Evolutionary conservation across 2,329 filamentous ascomycete species (phyloP), one percentile per base, ranked within the genome.

Genomic region (Sporothrix pseudoabietina): DNA sequence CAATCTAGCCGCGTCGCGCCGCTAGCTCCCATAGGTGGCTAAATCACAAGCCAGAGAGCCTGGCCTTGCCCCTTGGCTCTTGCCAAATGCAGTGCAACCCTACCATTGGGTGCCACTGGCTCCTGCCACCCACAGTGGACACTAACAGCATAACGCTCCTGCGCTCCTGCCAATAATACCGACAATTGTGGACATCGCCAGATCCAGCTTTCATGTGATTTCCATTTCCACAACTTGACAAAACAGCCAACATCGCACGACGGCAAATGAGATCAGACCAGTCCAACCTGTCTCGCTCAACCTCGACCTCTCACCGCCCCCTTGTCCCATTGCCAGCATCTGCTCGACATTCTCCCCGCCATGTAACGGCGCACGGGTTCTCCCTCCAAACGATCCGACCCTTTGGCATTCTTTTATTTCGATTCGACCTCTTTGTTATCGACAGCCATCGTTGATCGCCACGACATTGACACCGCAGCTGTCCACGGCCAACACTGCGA

Each of bases 201-300:
- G 44, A 10, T 47, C 61, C 35, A 26, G 16, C 61, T 66, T 66
- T 66, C 61, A 66, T 66, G 61, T 66, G 61, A 66, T 66, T 66
- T 66, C 61, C 35, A 63, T 4, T 52, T 52, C 4, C 9, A 55
- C 52, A 22, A 55, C 52, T 14, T 19, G 19, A 49, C 32, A 61
- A 10, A 44, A 7, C 30, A 35, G 3, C 39, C 39, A 16, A 49
- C 61, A 66, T 66, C 61, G 61, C 61, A 66, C 61, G 39, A 66
- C 39, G 35, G 12, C 32, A n/a, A 12, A 59, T 59, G 55, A 19
- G 39, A n/a, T 22, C 59, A 14, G 35, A 44, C 59, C 35, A 65
- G 35, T 9, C 14, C 39, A 35, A 16, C 61, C 39, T 47, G 39
- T 41, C 8, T 12, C n/a, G 22, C 9, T 44, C 41, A 6, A 44